Conservation (phyloP, 2,329 filamentous ascomycete genomes). For the Ustulina deusta region DNA sequence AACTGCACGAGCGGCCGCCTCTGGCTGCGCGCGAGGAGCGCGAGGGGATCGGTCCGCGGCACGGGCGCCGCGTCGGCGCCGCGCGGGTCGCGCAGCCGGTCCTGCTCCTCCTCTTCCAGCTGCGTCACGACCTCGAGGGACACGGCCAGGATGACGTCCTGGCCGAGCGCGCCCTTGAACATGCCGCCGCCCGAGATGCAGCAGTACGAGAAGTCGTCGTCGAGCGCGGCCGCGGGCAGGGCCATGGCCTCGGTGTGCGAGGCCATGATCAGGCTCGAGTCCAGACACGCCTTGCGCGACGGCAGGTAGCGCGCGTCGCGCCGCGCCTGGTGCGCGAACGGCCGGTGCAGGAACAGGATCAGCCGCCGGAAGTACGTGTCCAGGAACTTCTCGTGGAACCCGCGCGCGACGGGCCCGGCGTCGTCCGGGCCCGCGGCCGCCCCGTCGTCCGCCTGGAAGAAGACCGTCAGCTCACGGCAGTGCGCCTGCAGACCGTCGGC, state of each 20-base stretch:
- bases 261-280: slow-evolving; percentile 44
- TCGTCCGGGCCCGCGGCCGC: not conserved
- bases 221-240: not conserved
- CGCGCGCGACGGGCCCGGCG: not conserved
- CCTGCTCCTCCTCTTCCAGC: slow-evolving; percentile 38
- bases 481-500: slow-evolving; percentile 39
- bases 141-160: slow-evolving; percentile 39
- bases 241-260: slow-evolving; percentile 40
- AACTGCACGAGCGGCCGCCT: slow-evolving; percentile 38
- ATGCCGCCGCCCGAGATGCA: slow-evolving; percentile 42
- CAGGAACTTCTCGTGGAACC: slow-evolving; percentile 45
- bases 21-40: slow-evolving; percentile 30
- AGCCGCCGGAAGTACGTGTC: slow-evolving; percentile 46
- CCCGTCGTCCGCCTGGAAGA: slow-evolving; percentile 38
- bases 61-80: not conserved
- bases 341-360: slow-evolving; percentile 45
- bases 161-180: slow-evolving; percentile 44
- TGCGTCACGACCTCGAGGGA: slow-evolving; percentile 41
- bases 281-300: slow-evolving; percentile 45
- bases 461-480: slow-evolving; percentile 42
- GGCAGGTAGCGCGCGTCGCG: slow-evolving; percentile 44
- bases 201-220: slow-evolving; percentile 41
- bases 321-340: slow-evolving; percentile 41
- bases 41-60: slow-evolving; percentile 34
- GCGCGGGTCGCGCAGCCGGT: not conserved